Conservation (phyloP, 768 basidiomycete genomes). For the Suillus lakei region DNA sequence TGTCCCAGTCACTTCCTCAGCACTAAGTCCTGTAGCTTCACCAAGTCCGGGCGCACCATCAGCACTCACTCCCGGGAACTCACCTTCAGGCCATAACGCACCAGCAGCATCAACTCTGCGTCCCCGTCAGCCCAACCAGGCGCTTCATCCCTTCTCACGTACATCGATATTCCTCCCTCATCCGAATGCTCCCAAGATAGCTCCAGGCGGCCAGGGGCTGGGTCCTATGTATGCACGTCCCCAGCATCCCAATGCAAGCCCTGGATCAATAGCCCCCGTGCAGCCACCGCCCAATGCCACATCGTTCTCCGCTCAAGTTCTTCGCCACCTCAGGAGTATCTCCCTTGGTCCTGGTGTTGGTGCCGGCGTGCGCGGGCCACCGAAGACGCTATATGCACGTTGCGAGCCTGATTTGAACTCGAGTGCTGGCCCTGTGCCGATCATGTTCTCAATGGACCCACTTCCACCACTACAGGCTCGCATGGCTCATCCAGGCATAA, state of each 20-base stretch:
- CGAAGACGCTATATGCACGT: constrained; percentile 62
- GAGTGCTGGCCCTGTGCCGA: constrained; percentile 62
- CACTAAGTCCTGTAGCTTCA: constrained; percentile 13
- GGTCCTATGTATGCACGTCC: constrained; percentile 66
- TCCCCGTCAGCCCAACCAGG: constrained; percentile 24
- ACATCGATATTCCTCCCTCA: constrained; percentile 56
- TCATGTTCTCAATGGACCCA: constrained; percentile 63
- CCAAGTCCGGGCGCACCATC: not conserved
- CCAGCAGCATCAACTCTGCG: constrained; percentile 28
- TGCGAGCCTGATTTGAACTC: constrained; percentile 54
- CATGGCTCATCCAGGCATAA: not conserved
- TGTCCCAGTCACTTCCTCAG: constrained; percentile 14
- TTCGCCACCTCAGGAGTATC: constrained; percentile 30
- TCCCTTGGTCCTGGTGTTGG: constrained; percentile 24
- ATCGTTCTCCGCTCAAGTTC: constrained; percentile 30
- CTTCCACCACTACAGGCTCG: constrained; percentile 28
- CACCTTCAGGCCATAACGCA: not conserved
- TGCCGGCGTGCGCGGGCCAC: constrained; percentile 15
- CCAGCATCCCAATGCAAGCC: constrained; percentile 12
- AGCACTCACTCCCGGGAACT: not conserved
- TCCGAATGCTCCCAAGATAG: constrained; percentile 56
- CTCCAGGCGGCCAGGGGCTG: constrained; percentile 25
- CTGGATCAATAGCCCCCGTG: constrained; percentile 7
- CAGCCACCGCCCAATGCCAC: constrained; percentile 31
- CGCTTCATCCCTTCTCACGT: constrained; percentile 35